A percentile compares a stretch with the other conserved stretches of the same genome.
Evolutionary conservation across 2,329 filamentous ascomycete species (phyloP).

Genomic region (Trichoderma koningii): DNA sequence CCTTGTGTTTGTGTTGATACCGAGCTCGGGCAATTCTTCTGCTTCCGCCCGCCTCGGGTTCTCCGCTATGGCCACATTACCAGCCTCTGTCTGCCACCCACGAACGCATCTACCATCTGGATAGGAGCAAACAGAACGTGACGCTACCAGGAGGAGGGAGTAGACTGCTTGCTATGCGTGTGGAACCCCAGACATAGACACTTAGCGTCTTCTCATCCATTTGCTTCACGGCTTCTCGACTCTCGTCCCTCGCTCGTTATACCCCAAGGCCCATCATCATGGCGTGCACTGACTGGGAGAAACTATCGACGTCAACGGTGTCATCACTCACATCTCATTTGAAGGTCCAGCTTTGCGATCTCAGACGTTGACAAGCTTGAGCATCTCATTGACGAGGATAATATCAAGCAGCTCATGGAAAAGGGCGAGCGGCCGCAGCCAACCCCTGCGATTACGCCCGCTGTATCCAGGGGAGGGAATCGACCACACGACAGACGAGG

Average conservation of each 20-base stretch:
- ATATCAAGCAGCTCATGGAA: slow-evolving; percentile 2
- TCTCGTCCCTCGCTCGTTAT: too few relatives aligned
- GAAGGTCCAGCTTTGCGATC: too few relatives aligned
- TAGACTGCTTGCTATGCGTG: too few relatives aligned
- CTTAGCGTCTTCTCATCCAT: too few relatives aligned
- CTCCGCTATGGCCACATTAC: not conserved
- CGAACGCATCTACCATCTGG: not conserved
- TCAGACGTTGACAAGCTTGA: too few relatives aligned
- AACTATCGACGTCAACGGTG: too few relatives aligned
- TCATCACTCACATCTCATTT: too few relatives aligned
- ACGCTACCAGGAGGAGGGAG: too few relatives aligned
- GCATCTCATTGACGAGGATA: not conserved
- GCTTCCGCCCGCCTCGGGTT: not conserved
- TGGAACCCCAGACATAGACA: too few relatives aligned
- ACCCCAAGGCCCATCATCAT: too few relatives aligned
- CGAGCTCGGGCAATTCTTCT: not conserved
- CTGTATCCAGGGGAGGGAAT: not conserved
- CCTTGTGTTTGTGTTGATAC: not conserved
- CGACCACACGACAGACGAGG: not conserved
- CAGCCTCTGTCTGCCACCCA: not conserved
- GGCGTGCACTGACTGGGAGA: too few relatives aligned
- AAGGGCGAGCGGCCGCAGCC: not conserved
- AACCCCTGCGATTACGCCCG: not conserved
- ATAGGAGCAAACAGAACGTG: not conserved
- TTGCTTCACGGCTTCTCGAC: too few relatives aligned